phyloP scores from a whole-genome alignment of 2,329 filamentous ascomycete genomes.

The Alternaria incomplexa region DNA sequence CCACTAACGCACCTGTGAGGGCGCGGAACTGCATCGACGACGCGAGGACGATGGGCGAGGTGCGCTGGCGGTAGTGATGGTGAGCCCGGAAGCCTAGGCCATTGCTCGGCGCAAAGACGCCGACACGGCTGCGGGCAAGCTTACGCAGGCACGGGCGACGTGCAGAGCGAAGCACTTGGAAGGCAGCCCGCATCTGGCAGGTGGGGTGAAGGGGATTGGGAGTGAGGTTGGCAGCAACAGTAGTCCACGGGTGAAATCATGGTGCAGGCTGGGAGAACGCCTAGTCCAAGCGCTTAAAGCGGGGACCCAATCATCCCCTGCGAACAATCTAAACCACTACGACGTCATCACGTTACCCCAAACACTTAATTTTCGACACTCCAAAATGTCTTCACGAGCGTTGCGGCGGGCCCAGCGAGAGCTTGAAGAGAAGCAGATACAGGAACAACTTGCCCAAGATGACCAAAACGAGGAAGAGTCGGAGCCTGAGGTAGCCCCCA shows the following conservation, averaged over 20 bases:
- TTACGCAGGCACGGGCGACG: slow-evolving; percentile 69
- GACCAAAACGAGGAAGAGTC: slow-evolving; percentile 46
- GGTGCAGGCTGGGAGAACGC: slow-evolving; percentile 11
- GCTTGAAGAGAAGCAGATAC: slow-evolving; percentile 62
- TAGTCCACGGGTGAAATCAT: slow-evolving; percentile 14
- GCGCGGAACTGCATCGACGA: slow-evolving; percentile 79
- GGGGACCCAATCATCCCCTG: slow-evolving; percentile 16
- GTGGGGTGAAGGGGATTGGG: slow-evolving; percentile 14
- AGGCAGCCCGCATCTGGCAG: slow-evolving; percentile 70
- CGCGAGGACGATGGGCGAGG: slow-evolving; percentile 57
- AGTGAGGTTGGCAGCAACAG: slow-evolving; percentile 10
- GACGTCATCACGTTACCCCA: slow-evolving; percentile 26
- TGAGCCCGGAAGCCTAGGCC: slow-evolving; percentile 56
- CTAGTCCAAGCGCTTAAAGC: slow-evolving; percentile 11
- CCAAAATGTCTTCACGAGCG: slow-evolving; percentile 68
- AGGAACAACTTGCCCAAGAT: slow-evolving; percentile 46
- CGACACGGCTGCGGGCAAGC: slow-evolving; percentile 58
- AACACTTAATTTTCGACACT: slow-evolving; percentile 9
- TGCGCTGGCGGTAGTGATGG: slow-evolving; percentile 46
- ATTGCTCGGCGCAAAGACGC: slow-evolving; percentile 48
- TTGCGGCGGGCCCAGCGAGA: slow-evolving; percentile 68
- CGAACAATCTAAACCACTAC: slow-evolving; percentile 11
- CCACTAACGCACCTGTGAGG: slow-evolving; percentile 69
- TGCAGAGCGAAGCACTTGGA: slow-evolving; percentile 71
- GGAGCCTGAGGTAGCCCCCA: slow-evolving; percentile 45